Conservation (phyloP, 2,329 filamentous ascomycete genomes). For the Penicillium sp. region DNA sequence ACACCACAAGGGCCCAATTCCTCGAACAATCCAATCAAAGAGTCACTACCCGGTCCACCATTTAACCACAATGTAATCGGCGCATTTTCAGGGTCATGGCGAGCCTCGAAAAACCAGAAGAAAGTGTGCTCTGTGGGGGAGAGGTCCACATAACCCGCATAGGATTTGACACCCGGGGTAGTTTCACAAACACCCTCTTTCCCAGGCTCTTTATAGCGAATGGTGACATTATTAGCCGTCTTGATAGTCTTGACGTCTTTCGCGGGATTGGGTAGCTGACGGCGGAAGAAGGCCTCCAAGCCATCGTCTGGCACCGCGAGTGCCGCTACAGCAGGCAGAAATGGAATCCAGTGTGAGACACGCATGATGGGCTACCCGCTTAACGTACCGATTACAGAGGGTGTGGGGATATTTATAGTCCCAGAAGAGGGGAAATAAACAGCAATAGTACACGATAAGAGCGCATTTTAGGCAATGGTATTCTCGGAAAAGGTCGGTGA, state of each 20-base stretch:
- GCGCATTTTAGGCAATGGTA: neutral
- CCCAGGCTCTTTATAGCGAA: conserved; percentile 59
- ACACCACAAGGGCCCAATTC: conserved; percentile 46
- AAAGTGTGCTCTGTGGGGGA: conserved; percentile 51
- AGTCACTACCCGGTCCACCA: conserved; percentile 44
- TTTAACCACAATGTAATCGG: conserved; percentile 46
- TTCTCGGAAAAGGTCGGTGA: neutral
- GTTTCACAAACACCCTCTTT: conserved; percentile 53
- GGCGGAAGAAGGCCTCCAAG: conserved; percentile 18
- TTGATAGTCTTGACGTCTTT: conserved; percentile 39
- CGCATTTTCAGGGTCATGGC: conserved; percentile 49
- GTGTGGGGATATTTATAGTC: neutral
- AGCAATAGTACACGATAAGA: neutral
- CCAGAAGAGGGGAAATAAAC: neutral
- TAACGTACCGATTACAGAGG: neutral
- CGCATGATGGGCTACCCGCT: conserved; percentile 18
- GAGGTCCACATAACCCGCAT: conserved; percentile 56
- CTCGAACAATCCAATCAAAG: conserved; percentile 44
- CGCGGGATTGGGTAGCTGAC: conserved; percentile 39
- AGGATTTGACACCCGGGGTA: conserved; percentile 56
- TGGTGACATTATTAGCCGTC: conserved; percentile 48
- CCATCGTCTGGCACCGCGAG: conserved; percentile 7
- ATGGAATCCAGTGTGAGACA: conserved; percentile 17
- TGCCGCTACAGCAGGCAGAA: conserved; percentile 23
- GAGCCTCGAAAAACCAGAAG: conserved; percentile 58